Conservation (phyloP, 2,329 filamentous ascomycete genomes). For the Alternaria gansuensis region DNA sequence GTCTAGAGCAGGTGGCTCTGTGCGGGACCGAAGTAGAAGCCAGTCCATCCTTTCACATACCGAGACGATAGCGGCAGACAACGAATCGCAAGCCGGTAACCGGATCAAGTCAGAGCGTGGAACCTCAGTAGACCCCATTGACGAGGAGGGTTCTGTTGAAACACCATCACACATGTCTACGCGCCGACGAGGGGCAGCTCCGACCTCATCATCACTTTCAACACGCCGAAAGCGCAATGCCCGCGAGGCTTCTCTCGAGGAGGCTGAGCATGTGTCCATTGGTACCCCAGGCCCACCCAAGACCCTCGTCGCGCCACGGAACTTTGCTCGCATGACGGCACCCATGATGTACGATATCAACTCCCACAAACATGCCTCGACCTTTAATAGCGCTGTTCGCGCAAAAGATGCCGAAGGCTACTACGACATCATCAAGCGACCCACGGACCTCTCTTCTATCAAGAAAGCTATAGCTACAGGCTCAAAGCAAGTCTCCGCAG, state of each 20-base stretch:
- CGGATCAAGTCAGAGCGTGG: constrained; percentile 60
- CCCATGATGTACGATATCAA: constrained; percentile 62
- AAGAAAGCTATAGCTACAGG: constrained; percentile 59
- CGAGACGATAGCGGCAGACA: constrained; percentile 54
- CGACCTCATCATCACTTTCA: constrained; percentile 34
- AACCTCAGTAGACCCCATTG: constrained; percentile 55
- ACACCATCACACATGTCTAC: constrained; percentile 46
- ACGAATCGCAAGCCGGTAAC: constrained; percentile 51
- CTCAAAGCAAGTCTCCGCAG: constrained; percentile 66
- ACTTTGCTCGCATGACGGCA: constrained; percentile 59
- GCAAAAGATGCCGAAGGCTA: constrained; percentile 63
- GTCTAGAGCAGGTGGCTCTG: constrained; percentile 57
- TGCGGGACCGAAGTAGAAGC: constrained; percentile 58
- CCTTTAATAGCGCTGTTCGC: constrained; percentile 61
- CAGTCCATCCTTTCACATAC: constrained; percentile 59
- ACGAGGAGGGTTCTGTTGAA: constrained; percentile 44
- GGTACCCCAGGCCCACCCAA: constrained; percentile 38
- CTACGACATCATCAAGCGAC: constrained; percentile 61
- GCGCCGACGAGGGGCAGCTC: constrained; percentile 39
- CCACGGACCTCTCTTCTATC: constrained; percentile 63
- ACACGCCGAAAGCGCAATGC: constrained; percentile 56
- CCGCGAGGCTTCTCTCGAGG: constrained; percentile 45
- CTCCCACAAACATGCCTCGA: constrained; percentile 61
- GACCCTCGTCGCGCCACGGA: constrained; percentile 57
- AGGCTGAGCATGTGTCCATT: constrained; percentile 41